Conservation (phyloP, 768 basidiomycete species). For the Boletus pseudo-olivaceus region DNA sequence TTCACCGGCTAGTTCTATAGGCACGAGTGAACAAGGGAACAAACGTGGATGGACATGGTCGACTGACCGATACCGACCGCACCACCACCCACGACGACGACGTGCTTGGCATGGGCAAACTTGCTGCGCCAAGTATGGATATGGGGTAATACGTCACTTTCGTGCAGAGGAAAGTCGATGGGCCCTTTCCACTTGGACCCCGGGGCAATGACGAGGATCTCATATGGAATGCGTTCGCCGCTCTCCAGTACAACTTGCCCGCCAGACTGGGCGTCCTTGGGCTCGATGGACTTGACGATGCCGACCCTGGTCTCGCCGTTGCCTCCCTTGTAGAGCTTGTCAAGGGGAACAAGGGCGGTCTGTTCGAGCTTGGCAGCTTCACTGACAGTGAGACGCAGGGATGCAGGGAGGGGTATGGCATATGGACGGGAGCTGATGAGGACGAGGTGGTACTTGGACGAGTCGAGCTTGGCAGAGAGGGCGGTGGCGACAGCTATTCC, state of each 20-base stretch:
- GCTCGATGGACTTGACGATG: conserved; percentile 39
- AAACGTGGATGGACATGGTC: background rate
- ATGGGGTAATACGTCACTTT: conserved; percentile 29
- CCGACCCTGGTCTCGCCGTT: conserved; percentile 41
- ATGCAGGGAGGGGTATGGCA: conserved; percentile 46
- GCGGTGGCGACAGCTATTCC: conserved; percentile 44
- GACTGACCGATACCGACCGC: conserved; percentile 49
- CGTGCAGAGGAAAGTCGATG: conserved; percentile 39
- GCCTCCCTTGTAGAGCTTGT: conserved; percentile 44
- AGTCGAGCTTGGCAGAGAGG: conserved; percentile 50
- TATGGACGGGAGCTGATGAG: conserved; percentile 54
- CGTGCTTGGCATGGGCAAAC: conserved; percentile 35
- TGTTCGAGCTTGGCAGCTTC: conserved; percentile 37
- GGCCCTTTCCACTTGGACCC: conserved; percentile 56
- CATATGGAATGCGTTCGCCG: conserved; percentile 50
- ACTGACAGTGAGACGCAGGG: conserved; percentile 49
- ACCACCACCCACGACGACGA: conserved; percentile 56
- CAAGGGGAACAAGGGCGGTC: conserved; percentile 46
- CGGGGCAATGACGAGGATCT: conserved; percentile 55
- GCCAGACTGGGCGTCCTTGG: conserved; percentile 28
- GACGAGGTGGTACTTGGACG: conserved; percentile 45
- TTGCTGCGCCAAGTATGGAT: conserved; percentile 29
- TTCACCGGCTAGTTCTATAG: conserved; percentile 43
- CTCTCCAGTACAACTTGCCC: conserved; percentile 49
- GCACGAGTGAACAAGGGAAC: background rate